phyloP scores from a whole-genome alignment of 495 filamentous ascomycete species.

The Penicillium robsamsonii region DNA sequence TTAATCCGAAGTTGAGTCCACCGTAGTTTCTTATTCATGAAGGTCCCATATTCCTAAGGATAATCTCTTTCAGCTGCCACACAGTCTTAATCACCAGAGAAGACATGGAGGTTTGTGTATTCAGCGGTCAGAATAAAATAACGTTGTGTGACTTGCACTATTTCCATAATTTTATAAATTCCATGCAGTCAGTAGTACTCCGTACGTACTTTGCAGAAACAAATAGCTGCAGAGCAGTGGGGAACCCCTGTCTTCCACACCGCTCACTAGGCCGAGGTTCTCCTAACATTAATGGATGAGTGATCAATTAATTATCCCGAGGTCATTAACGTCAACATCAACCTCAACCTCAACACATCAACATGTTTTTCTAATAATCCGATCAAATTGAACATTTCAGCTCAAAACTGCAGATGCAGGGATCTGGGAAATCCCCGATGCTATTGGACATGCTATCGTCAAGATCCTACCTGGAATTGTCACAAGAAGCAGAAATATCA shows the following conservation, averaged over 20 bases:
- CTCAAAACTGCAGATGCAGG: constrained; percentile 1
- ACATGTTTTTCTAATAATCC: background rate
- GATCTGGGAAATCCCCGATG: background rate
- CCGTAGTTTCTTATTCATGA: too few species aligned
- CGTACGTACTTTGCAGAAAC: background rate
- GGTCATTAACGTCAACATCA: background rate
- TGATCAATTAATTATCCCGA: background rate
- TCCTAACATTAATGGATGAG: background rate
- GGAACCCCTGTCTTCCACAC: background rate
- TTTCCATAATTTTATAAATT: background rate
- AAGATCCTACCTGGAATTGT: constrained; percentile 23
- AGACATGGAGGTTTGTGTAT: too few species aligned
- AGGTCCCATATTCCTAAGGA: too few species aligned
- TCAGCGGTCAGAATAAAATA: background rate
- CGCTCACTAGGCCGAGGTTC: constrained; percentile 3
- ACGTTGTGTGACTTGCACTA: background rate
- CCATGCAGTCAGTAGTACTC: too few species aligned
- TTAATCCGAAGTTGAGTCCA: too few species aligned
- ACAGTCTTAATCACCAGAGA: too few species aligned
- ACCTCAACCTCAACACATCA: background rate
- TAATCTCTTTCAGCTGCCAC: too few species aligned
- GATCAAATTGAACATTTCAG: background rate
- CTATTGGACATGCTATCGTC: constrained; percentile 14
- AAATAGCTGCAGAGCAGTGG: background rate
- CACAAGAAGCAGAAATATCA: background rate